Conservation (phyloP, 139 green algal species). For the Raphidocelis subcapitata region DNA sequence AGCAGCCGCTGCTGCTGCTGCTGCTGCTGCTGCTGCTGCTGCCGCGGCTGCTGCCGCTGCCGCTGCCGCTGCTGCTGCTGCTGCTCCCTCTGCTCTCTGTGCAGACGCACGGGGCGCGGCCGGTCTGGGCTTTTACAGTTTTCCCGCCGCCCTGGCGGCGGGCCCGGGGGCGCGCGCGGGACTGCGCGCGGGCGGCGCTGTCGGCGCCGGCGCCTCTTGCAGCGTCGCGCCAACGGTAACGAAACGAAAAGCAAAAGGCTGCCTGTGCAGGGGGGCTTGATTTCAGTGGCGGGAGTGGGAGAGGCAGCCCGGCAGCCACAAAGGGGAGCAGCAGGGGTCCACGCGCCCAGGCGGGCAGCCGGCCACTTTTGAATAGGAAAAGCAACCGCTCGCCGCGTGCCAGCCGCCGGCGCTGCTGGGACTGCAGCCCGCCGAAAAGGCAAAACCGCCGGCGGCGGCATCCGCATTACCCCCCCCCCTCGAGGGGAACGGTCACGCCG, state of each 20-base stretch:
- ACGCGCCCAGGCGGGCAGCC: no score
- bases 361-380: no score
- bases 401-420: no score
- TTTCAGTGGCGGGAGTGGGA: no score
- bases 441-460: not conserved
- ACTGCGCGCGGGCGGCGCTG: not conserved
- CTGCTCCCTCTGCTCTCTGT: not conserved
- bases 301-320: no score
- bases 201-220: not conserved
- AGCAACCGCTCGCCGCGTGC: no score
- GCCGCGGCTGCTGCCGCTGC: not conserved
- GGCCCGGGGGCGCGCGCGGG: no score
- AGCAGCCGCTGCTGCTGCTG: not conserved
- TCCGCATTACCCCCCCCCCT: not conserved
- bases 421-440: not conserved
- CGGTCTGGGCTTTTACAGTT: not conserved
- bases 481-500: not conserved
- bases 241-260: not conserved
- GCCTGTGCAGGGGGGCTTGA: no score
- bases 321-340: no score
- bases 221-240: not conserved
- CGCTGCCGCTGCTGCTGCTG: not conserved
- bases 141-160: not conserved
- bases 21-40: constrained; percentile 2
- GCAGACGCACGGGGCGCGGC: not conserved